Percentiles rank a stretch among this genome's conserved stretches.
These are phyloP conservation scores for Sarocladium strictum DNA, from an alignment of 2,329 filamentous ascomycete genomes.

Conservation along the genomic window DNA sequence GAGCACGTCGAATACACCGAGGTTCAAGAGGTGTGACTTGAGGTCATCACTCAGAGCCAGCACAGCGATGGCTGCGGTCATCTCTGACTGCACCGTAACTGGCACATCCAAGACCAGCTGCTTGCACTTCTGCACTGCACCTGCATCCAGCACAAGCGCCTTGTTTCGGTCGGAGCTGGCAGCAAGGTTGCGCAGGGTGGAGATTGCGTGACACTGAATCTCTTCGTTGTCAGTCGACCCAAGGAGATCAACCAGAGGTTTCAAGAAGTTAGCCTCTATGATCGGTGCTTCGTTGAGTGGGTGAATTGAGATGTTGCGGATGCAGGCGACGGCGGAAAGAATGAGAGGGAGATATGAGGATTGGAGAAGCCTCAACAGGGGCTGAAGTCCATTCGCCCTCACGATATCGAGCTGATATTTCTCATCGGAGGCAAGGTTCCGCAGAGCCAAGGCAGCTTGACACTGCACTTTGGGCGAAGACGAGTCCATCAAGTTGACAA, in stretches of 20 bases:
- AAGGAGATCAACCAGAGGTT: constrained; percentile 86
- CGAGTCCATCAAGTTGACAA: constrained; percentile 96
- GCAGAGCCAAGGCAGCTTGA: constrained; percentile 86
- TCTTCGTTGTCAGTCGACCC: constrained; percentile 97
- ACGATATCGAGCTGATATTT: constrained; percentile 99
- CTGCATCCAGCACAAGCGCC: constrained; percentile 91
- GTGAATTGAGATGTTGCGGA: constrained; percentile 98
- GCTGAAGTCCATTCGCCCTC: constrained; percentile 74
- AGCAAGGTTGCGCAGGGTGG: constrained; percentile 88
- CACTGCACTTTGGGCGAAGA: constrained; percentile 97
- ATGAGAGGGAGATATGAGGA: constrained; percentile 95
- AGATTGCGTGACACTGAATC: constrained; percentile 98
- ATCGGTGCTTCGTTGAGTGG: constrained; percentile 97
- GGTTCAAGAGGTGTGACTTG: constrained; percentile 81
- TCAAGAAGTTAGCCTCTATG: constrained; percentile 93
- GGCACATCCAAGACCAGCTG: constrained; percentile 91
- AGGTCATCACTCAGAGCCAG: constrained; percentile 92
- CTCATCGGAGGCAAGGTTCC: constrained; percentile 95
- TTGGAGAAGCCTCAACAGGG: constrained; percentile 82
- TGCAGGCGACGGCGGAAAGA: constrained; percentile 93
- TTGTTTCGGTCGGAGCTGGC: constrained; percentile 98
- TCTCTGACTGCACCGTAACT: constrained; percentile 92
- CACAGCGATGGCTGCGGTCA: constrained; percentile 98
- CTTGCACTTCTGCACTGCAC: constrained; percentile 97
- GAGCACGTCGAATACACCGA: constrained; percentile 93